Conservation (phyloP, 2,329 filamentous ascomycete species). For the Microdochium paspali region DNA sequence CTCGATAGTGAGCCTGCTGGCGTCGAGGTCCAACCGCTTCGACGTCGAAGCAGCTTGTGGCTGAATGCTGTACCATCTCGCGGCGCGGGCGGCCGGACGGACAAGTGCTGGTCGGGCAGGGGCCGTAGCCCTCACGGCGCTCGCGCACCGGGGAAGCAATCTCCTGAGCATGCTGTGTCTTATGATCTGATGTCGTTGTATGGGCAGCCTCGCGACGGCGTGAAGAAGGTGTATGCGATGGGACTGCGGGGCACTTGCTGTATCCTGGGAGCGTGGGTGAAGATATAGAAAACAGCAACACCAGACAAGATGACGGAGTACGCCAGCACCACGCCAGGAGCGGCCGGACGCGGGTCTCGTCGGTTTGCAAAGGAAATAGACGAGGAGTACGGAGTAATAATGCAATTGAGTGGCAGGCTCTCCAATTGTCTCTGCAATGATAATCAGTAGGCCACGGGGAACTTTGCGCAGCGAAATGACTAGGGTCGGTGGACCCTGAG, state of each 20-base stretch:
- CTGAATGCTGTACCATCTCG: conserved; percentile 43
- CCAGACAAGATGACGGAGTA: background rate
- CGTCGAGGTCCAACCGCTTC: conserved; percentile 61
- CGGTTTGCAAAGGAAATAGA: background rate
- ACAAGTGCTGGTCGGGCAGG: conserved; percentile 19
- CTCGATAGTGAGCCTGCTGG: conserved; percentile 65
- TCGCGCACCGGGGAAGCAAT: conserved; percentile 29
- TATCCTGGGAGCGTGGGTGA: no score
- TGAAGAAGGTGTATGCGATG: background rate
- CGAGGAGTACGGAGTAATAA: no score
- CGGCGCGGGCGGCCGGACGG: conserved; percentile 20
- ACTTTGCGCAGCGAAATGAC: background rate
- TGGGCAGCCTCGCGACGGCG: background rate
- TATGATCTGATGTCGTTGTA: background rate
- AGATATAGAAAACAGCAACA: background rate
- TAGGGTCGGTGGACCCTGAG: background rate
- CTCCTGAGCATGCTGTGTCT: conserved; percentile 32
- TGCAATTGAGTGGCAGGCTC: background rate
- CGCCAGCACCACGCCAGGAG: background rate
- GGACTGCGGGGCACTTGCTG: no score
- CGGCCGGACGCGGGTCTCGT: background rate
- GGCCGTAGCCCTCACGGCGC: conserved; percentile 20
- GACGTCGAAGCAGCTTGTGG: conserved; percentile 36
- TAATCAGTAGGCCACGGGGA: background rate
- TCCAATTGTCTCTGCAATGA: background rate